These are phyloP conservation scores for Acidomyces sp. DNA, from an alignment of 495 filamentous ascomycete genomes.

Conservation along the genomic window DNA sequence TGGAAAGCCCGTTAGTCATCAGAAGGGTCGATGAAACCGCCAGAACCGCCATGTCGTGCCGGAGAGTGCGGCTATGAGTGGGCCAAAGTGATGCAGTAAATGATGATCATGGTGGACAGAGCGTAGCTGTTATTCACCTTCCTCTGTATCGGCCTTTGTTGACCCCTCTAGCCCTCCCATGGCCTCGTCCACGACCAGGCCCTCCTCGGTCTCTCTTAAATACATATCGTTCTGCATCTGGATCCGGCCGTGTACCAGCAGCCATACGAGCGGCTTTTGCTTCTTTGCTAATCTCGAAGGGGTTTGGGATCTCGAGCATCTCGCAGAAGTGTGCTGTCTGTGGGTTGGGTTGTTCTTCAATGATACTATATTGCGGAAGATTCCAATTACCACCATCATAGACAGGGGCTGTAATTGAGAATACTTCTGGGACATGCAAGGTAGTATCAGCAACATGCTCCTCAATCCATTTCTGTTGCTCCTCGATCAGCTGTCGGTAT, in stretches of 20 bases:
- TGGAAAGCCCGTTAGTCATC: conserved; percentile 26
- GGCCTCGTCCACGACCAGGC: conserved; percentile 5
- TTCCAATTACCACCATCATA: conserved; percentile 35
- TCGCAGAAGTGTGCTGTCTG: conserved; percentile 71
- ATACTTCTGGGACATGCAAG: conserved; percentile 60
- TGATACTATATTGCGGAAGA: conserved; percentile 19
- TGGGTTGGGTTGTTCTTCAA: conserved; percentile 60
- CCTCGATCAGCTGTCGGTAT: conserved; percentile 51
- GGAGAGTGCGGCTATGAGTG: neutral
- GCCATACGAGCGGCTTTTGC: conserved; percentile 6
- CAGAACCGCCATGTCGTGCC: too few relatives aligned
- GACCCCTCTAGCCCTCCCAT: conserved; percentile 4
- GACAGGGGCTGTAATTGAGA: conserved; percentile 58
- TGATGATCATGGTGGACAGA: too few relatives aligned
- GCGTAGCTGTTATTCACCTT: too few relatives aligned
- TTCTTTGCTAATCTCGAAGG: conserved; percentile 57
- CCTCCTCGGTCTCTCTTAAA: conserved; percentile 11
- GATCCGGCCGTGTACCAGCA: conserved; percentile 3
- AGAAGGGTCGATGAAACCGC: conserved; percentile 7
- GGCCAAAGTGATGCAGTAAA: too few relatives aligned
- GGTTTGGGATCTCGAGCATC: conserved; percentile 61
- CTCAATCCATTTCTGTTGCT: conserved; percentile 61
- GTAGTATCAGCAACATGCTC: conserved; percentile 40
- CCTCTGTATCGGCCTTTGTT: conserved; percentile 3
- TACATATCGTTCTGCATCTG: conserved; percentile 6